Evolutionary conservation across 495 filamentous ascomycete species (phyloP).

Genomic region (Aspergillus kassunensis): DNA sequence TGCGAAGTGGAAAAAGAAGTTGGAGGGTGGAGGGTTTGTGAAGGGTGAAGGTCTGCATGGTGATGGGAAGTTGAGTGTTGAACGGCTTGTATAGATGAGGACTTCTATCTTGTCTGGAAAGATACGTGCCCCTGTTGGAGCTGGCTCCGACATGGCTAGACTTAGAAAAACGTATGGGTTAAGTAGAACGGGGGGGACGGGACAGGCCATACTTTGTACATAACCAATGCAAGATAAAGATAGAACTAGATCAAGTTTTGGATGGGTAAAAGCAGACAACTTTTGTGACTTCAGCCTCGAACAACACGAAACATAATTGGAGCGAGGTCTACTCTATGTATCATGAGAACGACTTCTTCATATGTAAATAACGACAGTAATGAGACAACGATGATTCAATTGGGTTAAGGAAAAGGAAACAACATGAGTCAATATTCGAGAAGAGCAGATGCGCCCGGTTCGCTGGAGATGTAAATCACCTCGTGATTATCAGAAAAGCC

Average conservation of each 20-base stretch:
- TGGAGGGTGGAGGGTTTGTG: conserved; percentile 60
- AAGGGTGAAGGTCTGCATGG: conserved; percentile 40
- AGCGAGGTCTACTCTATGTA: too few species aligned
- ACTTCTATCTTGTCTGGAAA: not conserved
- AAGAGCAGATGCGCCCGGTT: conserved; percentile 77
- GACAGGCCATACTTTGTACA: too few species aligned
- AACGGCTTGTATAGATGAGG: conserved; percentile 32
- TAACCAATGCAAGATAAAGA: not conserved
- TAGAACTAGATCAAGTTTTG: not conserved
- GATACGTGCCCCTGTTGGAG: conserved; percentile 12
- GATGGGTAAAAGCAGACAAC: too few species aligned
- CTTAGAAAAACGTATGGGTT: too few species aligned
- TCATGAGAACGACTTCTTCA: too few species aligned
- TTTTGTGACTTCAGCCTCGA: too few species aligned
- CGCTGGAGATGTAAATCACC: conserved; percentile 89
- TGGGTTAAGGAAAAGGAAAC: conserved; percentile 7
- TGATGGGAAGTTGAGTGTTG: conserved; percentile 32
- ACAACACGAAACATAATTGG: too few species aligned
- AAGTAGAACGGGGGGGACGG: too few species aligned
- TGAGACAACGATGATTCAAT: not conserved
- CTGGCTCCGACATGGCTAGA: conserved; percentile 14
- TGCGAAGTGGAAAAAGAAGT: conserved; percentile 80
- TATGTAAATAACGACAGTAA: too few species aligned
- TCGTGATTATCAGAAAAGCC: conserved; percentile 93
- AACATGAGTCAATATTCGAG: conserved; percentile 46